Percentiles rank a stretch among this genome's conserved stretches.
These are phyloP conservation scores for Fusarium liriodendri DNA, from an alignment of 2,329 filamentous ascomycete genomes.

Conservation along the genomic window DNA sequence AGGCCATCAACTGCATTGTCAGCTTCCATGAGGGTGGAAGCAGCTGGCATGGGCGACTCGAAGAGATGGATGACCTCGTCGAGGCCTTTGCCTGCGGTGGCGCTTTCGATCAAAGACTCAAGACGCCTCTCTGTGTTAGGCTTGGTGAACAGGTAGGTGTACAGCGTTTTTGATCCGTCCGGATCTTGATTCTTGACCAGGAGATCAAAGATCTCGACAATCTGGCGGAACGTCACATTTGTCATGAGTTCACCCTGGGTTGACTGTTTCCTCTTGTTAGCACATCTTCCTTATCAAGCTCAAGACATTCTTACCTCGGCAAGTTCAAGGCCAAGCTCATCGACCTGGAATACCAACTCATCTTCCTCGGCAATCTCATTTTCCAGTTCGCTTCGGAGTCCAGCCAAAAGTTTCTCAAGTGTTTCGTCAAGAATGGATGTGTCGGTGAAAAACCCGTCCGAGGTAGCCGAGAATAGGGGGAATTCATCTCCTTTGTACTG, in stretches of 20 bases:
- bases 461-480: constrained; percentile 51
- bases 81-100: constrained; percentile 54
- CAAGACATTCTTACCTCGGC: constrained; percentile 55
- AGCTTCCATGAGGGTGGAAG: constrained; percentile 24
- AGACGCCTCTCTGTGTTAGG: constrained; percentile 54
- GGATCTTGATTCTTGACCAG: constrained; percentile 58
- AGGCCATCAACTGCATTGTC: constrained; percentile 28
- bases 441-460: constrained; percentile 59
- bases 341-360: constrained; percentile 63
- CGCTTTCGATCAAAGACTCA: constrained; percentile 55
- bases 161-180: constrained; percentile 52
- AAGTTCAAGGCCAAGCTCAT: constrained; percentile 65
- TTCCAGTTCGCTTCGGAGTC: constrained; percentile 58
- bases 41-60: constrained; percentile 41
- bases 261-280: constrained; percentile 49
- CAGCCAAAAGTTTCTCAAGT: constrained; percentile 57
- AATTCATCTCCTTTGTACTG: constrained; percentile 58
- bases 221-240: constrained; percentile 53
- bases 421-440: constrained; percentile 55
- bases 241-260: constrained; percentile 49
- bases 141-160: constrained; percentile 56
- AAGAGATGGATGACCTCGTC: constrained; percentile 56
- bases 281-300: neutral
- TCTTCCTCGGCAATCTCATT: constrained; percentile 59
- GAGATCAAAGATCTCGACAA: constrained; percentile 57